These are phyloP conservation scores for Carex cristatella DNA, from an alignment of 176 grass and related monocot species.

Conservation along the genomic window DNA sequence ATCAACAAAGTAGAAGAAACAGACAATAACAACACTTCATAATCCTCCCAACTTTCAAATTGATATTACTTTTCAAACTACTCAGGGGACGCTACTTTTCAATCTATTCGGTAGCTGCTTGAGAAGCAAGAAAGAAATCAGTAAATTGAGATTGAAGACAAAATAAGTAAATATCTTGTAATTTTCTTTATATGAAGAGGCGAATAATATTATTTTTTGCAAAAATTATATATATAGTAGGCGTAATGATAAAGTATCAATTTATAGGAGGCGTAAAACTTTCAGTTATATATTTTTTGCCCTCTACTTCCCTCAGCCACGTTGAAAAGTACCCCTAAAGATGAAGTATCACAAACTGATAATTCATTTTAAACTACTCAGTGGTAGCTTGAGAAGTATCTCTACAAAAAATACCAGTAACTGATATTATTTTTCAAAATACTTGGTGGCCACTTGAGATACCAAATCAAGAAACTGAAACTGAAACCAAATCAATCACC, in stretches of 20 bases:
- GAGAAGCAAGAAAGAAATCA: background rate
- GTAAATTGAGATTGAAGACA: no score
- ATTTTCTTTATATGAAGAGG: no score
- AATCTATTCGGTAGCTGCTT: background rate
- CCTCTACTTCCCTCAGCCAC: no score
- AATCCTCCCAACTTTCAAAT: no score
- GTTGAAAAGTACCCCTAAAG: background rate
- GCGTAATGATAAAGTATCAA: no score
- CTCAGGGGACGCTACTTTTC: background rate
- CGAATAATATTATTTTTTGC: no score
- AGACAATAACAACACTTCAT: background rate
- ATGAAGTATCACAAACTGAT: background rate
- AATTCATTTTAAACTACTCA: background rate
- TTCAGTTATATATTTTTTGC: no score
- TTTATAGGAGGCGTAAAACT: no score
- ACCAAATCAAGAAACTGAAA: background rate
- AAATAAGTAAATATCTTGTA: no score
- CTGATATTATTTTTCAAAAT: background rate
- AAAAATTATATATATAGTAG: no score
- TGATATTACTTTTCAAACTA: no score
- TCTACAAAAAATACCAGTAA: background rate
- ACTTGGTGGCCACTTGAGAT: background rate
- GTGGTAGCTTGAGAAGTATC: background rate
- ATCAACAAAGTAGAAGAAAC: no score
- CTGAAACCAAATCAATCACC: background rate